These are phyloP conservation scores for Paramecium biaurelia DNA, from an alignment of 73 alveolate species.

Conservation along the genomic window DNA sequence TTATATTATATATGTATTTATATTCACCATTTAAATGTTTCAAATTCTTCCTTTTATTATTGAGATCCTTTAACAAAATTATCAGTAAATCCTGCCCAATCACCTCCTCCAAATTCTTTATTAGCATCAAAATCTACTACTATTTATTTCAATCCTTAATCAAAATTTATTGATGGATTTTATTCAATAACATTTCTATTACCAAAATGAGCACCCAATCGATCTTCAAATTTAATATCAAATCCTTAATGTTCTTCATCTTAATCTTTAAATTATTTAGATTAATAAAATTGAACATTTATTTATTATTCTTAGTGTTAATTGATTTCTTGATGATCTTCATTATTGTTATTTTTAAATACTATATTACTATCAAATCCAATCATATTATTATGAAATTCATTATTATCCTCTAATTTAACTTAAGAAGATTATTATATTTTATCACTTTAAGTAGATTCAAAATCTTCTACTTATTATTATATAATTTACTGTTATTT, in stretches of 20 bases:
- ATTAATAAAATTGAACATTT: not conserved
- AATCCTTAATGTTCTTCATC: not conserved
- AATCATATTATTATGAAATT: no score
- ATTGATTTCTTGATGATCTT: not conserved
- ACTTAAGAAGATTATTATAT: not conserved
- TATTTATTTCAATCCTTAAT: not conserved
- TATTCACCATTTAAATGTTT: conserved; percentile 7
- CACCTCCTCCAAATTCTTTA: conserved; percentile 9
- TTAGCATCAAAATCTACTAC: conserved; percentile 27
- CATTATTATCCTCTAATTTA: not conserved
- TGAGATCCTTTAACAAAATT: not conserved
- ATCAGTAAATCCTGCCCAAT: not conserved
- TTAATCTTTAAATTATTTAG: not conserved
- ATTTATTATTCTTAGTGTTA: not conserved
- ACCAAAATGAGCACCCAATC: not conserved
- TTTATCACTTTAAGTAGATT: not conserved
- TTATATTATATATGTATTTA: not conserved
- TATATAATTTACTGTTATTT: not conserved
- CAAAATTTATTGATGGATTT: not conserved
- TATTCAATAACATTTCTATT: not conserved
- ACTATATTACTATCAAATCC: not conserved
- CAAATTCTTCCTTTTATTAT: not conserved
- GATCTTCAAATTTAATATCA: not conserved
- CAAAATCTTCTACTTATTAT: not conserved
- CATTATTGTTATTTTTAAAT: not conserved